These are phyloP conservation scores for Heritiera fomes DNA, from an alignment of 345 rosid species.

Conservation along the genomic window DNA sequence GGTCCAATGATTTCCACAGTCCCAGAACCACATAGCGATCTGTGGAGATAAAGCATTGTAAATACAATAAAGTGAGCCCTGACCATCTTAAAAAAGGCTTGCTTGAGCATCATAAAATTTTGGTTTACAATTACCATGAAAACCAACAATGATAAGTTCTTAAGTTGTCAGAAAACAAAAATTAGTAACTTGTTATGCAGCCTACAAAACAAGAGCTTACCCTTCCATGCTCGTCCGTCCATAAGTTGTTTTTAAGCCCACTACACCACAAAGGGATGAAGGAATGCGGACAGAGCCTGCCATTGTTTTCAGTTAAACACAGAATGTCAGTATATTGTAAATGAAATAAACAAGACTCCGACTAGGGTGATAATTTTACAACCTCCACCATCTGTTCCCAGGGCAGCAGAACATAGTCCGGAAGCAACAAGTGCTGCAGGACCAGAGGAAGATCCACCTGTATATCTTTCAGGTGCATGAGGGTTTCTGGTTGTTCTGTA, in stretches of 20 bases:
- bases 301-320: slow-evolving; percentile 24
- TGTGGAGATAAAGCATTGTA: slow-evolving; percentile 33
- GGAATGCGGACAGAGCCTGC: slow-evolving; percentile 90
- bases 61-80: background rate
- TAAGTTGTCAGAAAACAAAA: background rate
- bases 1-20: slow-evolving; percentile 91
- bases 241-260: slow-evolving; percentile 83
- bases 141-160: background rate
- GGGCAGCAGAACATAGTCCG: slow-evolving; percentile 89
- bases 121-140: background rate
- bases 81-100: slow-evolving; percentile 2
- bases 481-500: slow-evolving; percentile 93
- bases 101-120: background rate
- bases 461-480: slow-evolving; percentile 76
- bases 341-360: slow-evolving; percentile 10
- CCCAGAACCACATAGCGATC: slow-evolving; percentile 68
- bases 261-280: slow-evolving; percentile 81
- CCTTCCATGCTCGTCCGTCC: slow-evolving; percentile 77
- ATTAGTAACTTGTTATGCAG: background rate
- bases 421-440: slow-evolving; percentile 91
- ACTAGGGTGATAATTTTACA: slow-evolving; percentile 29
- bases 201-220: slow-evolving; percentile 36
- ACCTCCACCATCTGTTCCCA: slow-evolving; percentile 99
- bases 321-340: slow-evolving; percentile 18
- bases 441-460: slow-evolving; percentile 96